Evolutionary conservation across 345 rosid genomes (phyloP).

Genomic region (Ceriops decandra): DNA sequence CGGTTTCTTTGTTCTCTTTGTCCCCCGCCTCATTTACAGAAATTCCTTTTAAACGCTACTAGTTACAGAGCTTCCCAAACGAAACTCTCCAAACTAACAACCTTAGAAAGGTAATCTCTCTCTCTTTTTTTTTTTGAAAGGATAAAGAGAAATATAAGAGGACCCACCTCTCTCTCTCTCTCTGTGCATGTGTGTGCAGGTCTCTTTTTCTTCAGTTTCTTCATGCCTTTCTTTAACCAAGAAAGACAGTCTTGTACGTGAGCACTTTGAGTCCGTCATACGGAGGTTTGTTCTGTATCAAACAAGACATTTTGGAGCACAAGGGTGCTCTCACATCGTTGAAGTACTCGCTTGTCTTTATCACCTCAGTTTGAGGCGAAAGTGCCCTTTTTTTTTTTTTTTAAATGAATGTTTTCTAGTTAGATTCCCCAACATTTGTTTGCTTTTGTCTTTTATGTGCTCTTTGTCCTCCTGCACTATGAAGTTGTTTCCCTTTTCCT

Average conservation of each 20-base stretch:
- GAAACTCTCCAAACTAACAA: conserved; percentile 32
- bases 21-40: conserved; percentile 29
- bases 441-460: conserved; percentile 10
- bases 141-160: conserved; percentile 28
- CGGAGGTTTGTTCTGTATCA: conserved; percentile 5
- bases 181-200: neutral
- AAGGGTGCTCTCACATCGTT: neutral
- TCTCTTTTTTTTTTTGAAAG: conserved; percentile 30
- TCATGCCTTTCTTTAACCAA: conserved; percentile 21
- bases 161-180: conserved; percentile 29
- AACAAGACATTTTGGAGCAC: conserved; percentile 1
- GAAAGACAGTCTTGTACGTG: conserved; percentile 15
- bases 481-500: conserved; percentile 6
- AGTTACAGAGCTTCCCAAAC: conserved; percentile 33
- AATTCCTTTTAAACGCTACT: conserved; percentile 17
- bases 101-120: conserved; percentile 49
- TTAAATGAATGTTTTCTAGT: neutral
- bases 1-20: conserved; percentile 40
- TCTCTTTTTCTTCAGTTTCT: conserved; percentile 15
- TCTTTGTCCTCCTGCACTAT: conserved; percentile 12
- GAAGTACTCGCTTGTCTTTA: conserved; percentile 8
- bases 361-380: conserved; percentile 28
- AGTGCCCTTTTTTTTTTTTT: conserved; percentile 15
- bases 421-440: conserved; percentile 27
- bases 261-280: neutral